Percentiles rank a stretch among this genome's conserved stretches.
Conservation (phyloP, 1,139 yeast genomes). For the Scheffersomyces segobiensis region DNA sequence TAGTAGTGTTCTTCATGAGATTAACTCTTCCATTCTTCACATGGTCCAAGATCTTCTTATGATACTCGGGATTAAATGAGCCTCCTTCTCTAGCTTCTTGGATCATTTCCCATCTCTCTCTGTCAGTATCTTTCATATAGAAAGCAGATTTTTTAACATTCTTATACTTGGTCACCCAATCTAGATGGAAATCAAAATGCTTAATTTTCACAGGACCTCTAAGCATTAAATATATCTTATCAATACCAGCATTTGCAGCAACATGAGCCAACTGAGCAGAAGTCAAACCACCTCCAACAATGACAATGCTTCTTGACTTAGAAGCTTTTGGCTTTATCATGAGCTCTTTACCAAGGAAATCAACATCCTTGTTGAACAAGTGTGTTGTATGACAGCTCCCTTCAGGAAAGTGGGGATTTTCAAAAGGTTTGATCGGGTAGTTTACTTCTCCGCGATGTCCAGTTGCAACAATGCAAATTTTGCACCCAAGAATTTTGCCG, state of each 20-base stretch:
- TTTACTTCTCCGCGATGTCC: constrained; percentile 45
- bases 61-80: constrained; percentile 49
- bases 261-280: constrained; percentile 51
- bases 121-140: constrained; percentile 44
- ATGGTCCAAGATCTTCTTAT: constrained; percentile 31
- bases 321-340: constrained; percentile 14
- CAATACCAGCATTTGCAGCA: constrained; percentile 31
- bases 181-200: constrained; percentile 52
- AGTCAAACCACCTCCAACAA: constrained; percentile 52
- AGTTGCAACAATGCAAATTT: constrained; percentile 39
- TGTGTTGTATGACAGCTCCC: constrained; percentile 48
- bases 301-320: constrained; percentile 26
- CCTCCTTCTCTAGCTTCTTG: constrained; percentile 50
- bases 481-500: constrained; percentile 33
- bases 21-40: constrained; percentile 28
- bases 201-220: constrained; percentile 46
- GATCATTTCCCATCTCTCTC: constrained; percentile 42
- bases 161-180: constrained; percentile 54
- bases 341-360: constrained; percentile 21
- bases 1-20: constrained; percentile 24
- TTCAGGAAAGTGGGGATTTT: constrained; percentile 21
- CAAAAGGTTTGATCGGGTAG: constrained; percentile 32
- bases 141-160: constrained; percentile 44
- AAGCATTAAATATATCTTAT: constrained; percentile 33
- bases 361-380: constrained; percentile 28